Percentiles rank a stretch among this genome's conserved stretches.
Conservation (phyloP, 495 filamentous ascomycete genomes). For the Xylaria telfairii region DNA sequence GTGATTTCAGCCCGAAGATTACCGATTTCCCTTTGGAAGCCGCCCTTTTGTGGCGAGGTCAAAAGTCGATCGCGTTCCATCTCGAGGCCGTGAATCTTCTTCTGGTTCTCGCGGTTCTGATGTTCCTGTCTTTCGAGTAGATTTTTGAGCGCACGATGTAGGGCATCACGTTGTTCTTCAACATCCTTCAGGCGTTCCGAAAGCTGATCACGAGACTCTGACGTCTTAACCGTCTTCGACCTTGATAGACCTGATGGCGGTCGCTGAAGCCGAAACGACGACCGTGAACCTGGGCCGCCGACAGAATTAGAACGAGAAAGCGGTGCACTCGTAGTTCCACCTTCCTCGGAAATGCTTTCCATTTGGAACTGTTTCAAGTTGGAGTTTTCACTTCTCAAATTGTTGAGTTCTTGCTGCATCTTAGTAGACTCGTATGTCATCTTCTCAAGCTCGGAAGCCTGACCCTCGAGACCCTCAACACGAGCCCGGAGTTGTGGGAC, state of each 20-base stretch:
- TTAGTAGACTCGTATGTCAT: conserved; percentile 76
- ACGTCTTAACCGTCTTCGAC: conserved; percentile 66
- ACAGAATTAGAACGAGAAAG: conserved; percentile 54
- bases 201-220: conserved; percentile 71
- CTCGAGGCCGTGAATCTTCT: conserved; percentile 76
- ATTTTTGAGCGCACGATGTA: conserved; percentile 83
- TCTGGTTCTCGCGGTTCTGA: conserved; percentile 80
- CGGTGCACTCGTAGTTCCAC: conserved; percentile 30
- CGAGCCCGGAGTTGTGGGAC: conserved; percentile 74
- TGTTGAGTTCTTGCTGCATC: conserved; percentile 80
- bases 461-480: conserved; percentile 77
- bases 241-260: conserved; percentile 55
- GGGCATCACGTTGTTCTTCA: conserved; percentile 89
- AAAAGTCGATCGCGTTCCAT: conserved; percentile 78
- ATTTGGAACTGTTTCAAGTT: conserved; percentile 42
- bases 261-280: conserved; percentile 39
- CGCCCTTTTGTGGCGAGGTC: conserved; percentile 71
- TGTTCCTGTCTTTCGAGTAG: conserved; percentile 87
- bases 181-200: conserved; percentile 89
- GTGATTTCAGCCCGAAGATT: conserved; percentile 84
- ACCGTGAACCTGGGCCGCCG: conserved; percentile 39
- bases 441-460: conserved; percentile 69
- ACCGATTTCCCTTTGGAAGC: conserved; percentile 82
- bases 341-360: conserved; percentile 40
- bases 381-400: conserved; percentile 70